A percentile compares a stretch with the other conserved stretches of the same genome.
Evolutionary conservation across 768 basidiomycete genomes (phyloP).

Genomic region (Daedaleopsis sinensis): DNA sequence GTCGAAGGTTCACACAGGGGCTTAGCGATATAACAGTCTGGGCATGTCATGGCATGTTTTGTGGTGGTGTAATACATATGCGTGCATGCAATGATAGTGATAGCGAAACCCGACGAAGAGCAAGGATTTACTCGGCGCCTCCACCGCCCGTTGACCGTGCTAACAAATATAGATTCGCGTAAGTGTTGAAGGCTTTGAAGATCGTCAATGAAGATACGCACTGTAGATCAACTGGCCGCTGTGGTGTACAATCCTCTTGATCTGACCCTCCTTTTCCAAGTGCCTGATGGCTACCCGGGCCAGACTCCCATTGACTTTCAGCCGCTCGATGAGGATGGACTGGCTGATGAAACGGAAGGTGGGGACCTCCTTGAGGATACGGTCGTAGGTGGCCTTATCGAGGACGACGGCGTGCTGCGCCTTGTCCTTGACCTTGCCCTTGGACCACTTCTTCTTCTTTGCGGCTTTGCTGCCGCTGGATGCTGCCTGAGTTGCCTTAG

Average conservation of each 20-base stretch:
- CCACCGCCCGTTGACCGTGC: slow-evolving; percentile 47
- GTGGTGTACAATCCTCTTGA: slow-evolving; percentile 97
- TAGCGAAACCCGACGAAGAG: slow-evolving; percentile 21
- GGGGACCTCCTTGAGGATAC: slow-evolving; percentile 97
- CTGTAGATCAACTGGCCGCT: slow-evolving; percentile 95
- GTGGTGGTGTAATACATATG: slow-evolving; percentile 40
- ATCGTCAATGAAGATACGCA: slow-evolving; percentile 44
- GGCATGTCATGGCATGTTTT: slow-evolving; percentile 35
- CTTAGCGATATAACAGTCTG: slow-evolving; percentile 4
- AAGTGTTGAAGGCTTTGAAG: slow-evolving; percentile 1
- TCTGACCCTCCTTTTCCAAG: slow-evolving; percentile 90
- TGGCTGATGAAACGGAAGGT: slow-evolving; percentile 99
- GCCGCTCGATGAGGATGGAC: slow-evolving; percentile 96
- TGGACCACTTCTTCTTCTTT: slow-evolving; percentile 99
- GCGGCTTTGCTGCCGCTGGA: slow-evolving; percentile 82
- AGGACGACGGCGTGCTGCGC: slow-evolving; percentile 94
- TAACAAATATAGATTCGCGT: slow-evolving; percentile 20
- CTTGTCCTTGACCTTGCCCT: slow-evolving; percentile 99
- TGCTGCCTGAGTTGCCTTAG: slow-evolving; percentile 73
- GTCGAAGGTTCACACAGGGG: slow-evolving; percentile 2
- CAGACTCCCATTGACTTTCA: slow-evolving; percentile 95
- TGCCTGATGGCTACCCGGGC: slow-evolving; percentile 90
- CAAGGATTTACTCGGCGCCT: slow-evolving; percentile 32
- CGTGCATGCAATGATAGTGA: slow-evolving; percentile 30
- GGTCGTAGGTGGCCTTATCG: slow-evolving; percentile 92